A percentile compares a stretch with the other conserved stretches of the same genome.
phyloP scores from a whole-genome alignment of 75 land plant genomes.

The Sequoiadendron giganteum region DNA sequence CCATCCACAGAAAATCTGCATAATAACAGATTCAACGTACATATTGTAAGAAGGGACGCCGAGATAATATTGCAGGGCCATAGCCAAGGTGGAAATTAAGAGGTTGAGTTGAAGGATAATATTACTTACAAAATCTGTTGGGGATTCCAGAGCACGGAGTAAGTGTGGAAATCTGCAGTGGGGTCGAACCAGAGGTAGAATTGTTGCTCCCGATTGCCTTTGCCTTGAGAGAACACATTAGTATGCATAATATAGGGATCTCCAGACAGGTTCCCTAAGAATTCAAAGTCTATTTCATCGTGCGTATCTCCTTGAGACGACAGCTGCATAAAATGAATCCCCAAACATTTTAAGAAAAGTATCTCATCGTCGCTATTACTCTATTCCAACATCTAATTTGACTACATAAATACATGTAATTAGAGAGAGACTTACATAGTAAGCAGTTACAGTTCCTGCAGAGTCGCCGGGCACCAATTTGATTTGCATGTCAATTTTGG shows the following conservation, averaged over 20 bases:
- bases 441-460: constrained; percentile 21
- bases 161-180: constrained; percentile 6
- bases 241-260: constrained; percentile 20
- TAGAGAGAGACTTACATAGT: too few relatives aligned
- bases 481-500: too few relatives aligned
- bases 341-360: not conserved
- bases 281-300: constrained; percentile 36
- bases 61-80: too few relatives aligned
- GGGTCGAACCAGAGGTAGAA: constrained; percentile 29
- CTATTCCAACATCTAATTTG: too few relatives aligned
- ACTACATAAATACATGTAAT: too few relatives aligned
- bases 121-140: constrained; percentile 25
- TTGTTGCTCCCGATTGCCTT: constrained; percentile 20
- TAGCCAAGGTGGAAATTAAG: too few relatives aligned
- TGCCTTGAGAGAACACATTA: constrained; percentile 24
- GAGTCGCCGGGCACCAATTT: too few relatives aligned
- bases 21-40: not conserved
- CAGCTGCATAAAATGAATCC: constrained; percentile 7
- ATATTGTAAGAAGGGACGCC: not conserved
- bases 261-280: constrained; percentile 16
- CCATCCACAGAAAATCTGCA: constrained; percentile 51
- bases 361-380: too few relatives aligned
- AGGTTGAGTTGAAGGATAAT: not conserved
- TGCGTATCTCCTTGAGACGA: constrained; percentile 18
- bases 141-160: too few relatives aligned